phyloP scores from a whole-genome alignment of 352 stramenopile genomes.

The Aphanomyces stellatus region DNA sequence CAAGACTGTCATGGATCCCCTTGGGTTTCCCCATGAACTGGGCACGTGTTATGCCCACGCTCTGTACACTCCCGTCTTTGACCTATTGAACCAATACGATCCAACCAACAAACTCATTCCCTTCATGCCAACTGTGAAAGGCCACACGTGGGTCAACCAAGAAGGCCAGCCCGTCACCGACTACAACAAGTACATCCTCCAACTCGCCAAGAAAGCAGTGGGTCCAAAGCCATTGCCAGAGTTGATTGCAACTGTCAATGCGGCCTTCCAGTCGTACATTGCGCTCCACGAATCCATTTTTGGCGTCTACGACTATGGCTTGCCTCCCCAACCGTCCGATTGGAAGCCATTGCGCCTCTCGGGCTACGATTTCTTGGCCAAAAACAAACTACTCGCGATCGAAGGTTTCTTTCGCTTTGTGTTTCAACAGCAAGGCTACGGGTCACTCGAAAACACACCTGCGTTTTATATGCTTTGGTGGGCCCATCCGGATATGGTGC shows the following conservation, averaged over 20 bases:
- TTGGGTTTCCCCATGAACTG: neutral
- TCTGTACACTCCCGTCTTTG: neutral
- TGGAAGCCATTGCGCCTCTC: neutral
- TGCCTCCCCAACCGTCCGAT: neutral
- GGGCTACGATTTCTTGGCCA: neutral
- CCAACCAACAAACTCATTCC: neutral
- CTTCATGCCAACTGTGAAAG: neutral
- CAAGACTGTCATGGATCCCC: neutral
- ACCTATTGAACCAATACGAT: neutral
- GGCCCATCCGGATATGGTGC: neutral
- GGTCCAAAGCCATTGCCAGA: neutral
- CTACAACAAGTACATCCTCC: neutral
- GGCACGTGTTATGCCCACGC: neutral
- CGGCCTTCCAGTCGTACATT: neutral
- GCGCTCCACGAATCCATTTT: neutral
- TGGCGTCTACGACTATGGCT: neutral
- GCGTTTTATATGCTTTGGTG: slow-evolving; percentile 1
- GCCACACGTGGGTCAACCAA: neutral
- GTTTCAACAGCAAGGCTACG: neutral
- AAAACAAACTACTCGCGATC: neutral
- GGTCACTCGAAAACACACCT: neutral
- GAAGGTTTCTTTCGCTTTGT: neutral
- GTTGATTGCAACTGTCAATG: neutral
- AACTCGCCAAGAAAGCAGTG: neutral
- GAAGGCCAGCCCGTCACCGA: neutral